phyloP scores from a whole-genome alignment of 2,329 filamentous ascomycete genomes.

The Neofusicoccum laricinum region DNA sequence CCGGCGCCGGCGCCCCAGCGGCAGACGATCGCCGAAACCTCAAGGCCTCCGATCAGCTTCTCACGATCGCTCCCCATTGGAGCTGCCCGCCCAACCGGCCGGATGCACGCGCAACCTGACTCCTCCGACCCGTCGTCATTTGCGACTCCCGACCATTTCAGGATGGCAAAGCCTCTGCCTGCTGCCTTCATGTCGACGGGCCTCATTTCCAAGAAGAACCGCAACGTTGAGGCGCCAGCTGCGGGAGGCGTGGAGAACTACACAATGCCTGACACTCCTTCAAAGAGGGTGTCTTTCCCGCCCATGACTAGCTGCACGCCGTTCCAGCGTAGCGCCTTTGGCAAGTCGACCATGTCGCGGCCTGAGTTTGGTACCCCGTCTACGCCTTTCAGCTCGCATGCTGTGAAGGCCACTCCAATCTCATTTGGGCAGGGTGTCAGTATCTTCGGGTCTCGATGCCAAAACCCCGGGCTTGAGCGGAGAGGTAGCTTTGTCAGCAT shows the following conservation, averaged over 20 bases:
- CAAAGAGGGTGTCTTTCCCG: slow-evolving; percentile 81
- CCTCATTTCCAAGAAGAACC: slow-evolving; percentile 90
- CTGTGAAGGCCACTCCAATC: slow-evolving; percentile 60
- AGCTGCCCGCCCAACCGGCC: slow-evolving; percentile 50
- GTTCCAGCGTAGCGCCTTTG: slow-evolving; percentile 52
- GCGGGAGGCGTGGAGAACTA: slow-evolving; percentile 53
- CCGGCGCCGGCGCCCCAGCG: slow-evolving; percentile 29
- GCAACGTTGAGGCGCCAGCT: slow-evolving; percentile 64
- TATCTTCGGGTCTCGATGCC: slow-evolving; percentile 53
- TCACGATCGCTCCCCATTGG: slow-evolving; percentile 74
- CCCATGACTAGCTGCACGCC: slow-evolving; percentile 53
- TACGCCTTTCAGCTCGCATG: slow-evolving; percentile 71
- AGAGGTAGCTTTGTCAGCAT: slow-evolving; percentile 75
- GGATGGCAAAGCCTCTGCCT: slow-evolving; percentile 70
- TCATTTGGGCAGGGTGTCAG: slow-evolving; percentile 64
- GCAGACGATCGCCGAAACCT: slow-evolving; percentile 21
- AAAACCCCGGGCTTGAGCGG: slow-evolving; percentile 40
- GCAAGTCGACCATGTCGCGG: slow-evolving; percentile 61
- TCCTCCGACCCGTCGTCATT: slow-evolving; percentile 54
- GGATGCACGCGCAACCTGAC: slow-evolving; percentile 46
- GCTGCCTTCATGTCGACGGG: slow-evolving; percentile 93
- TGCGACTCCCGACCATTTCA: slow-evolving; percentile 74
- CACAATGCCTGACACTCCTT: slow-evolving; percentile 89
- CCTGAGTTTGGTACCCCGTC: slow-evolving; percentile 77
- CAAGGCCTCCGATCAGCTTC: slow-evolving; percentile 45